Base-by-base conservation (phyloP, 257 asterid genomes). In the Solanum pennellii region DNA sequence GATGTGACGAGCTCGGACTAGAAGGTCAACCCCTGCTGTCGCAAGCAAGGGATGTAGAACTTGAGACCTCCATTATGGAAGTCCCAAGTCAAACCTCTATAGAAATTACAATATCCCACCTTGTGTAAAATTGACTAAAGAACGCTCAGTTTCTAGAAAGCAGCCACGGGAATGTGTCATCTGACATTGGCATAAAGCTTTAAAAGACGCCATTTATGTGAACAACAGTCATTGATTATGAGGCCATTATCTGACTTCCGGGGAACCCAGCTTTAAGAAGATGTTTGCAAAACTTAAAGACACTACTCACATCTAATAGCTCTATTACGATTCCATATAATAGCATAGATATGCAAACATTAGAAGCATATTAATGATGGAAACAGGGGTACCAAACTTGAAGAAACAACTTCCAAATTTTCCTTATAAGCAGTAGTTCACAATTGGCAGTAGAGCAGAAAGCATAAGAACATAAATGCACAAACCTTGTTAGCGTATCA, bases 401-500 rank as follows among this genome's bases (percentile, higher is more conserved):
- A 82, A 82, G 59, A 82, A 29, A 18, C 44, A 80, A 12, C 14
- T 79, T 80, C 33, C 68, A 49, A 18, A 39, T 31, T 29, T 49
- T 29, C 45, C 39, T 15, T 29, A 82, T 27, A 82, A 29, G 85
- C 69, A 47, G 42, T 49, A 49, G 29, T 6, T 31, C 85, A 49
- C 41, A 47, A 80, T 82, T 21, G 59, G 45, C 69, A 47, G n/a
- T 47, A 27, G 68, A 47, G 69, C 35, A 76, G 35, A 76, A 76
- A 49, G 69, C 14, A 20, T 45, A n/a, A 49, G 44, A 49, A 20
- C 85, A 29, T 25, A 80, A 29, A 20, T 69, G 82, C 66, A 31
- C 60, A 35, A 44, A 97, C 99, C 99, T 97, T 68, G 99, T 97
- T 91, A 96, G 87, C 88, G 91, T 85, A 91, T 97, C 99, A 72